Percentiles rank a stretch among this genome's conserved stretches.
Conservation (phyloP, 2,329 filamentous ascomycete genomes). For the Xylariaceae sp. region DNA sequence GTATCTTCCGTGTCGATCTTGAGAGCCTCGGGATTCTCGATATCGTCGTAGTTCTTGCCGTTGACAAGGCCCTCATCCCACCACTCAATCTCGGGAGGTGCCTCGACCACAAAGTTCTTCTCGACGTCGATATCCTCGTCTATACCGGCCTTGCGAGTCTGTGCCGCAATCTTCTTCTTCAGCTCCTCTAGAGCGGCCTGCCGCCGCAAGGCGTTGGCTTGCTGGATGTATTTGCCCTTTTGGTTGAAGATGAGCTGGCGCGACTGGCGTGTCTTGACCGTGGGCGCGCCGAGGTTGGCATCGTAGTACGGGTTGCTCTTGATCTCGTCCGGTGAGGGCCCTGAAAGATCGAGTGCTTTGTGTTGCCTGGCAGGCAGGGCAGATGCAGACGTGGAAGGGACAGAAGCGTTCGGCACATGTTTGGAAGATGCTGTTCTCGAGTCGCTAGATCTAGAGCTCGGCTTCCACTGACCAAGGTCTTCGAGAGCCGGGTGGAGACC, state of each 20-base stretch:
- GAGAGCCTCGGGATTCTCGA: conserved; percentile 59
- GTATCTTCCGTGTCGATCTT: conserved; percentile 75
- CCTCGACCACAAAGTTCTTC: conserved; percentile 79
- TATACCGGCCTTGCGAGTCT: conserved; percentile 83
- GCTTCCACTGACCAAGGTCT: conserved; percentile 34
- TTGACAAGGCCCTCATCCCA: conserved; percentile 89
- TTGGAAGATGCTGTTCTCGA: conserved; percentile 31
- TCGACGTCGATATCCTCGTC: conserved; percentile 87
- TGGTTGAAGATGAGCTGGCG: conserved; percentile 84
- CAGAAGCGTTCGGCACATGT: background rate
- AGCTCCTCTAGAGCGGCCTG: conserved; percentile 88
- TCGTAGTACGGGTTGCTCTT: conserved; percentile 76
- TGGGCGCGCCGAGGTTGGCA: conserved; percentile 56
- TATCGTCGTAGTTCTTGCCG: conserved; percentile 66
- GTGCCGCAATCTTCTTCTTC: conserved; percentile 86
- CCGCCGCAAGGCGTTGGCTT: conserved; percentile 81
- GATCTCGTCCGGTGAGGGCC: conserved; percentile 28
- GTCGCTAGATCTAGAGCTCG: conserved; percentile 29
- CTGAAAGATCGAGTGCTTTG: conserved; percentile 29
- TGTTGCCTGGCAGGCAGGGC: conserved; percentile 29
- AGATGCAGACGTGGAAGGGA: conserved; percentile 3
- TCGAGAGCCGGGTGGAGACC: conserved; percentile 63
- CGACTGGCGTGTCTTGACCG: conserved; percentile 59
- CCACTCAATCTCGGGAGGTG: conserved; percentile 89
- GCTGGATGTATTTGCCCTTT: conserved; percentile 94